Evolutionary conservation across 306 rosid species (phyloP).

Genomic region (Citrullus mucosospermus): DNA sequence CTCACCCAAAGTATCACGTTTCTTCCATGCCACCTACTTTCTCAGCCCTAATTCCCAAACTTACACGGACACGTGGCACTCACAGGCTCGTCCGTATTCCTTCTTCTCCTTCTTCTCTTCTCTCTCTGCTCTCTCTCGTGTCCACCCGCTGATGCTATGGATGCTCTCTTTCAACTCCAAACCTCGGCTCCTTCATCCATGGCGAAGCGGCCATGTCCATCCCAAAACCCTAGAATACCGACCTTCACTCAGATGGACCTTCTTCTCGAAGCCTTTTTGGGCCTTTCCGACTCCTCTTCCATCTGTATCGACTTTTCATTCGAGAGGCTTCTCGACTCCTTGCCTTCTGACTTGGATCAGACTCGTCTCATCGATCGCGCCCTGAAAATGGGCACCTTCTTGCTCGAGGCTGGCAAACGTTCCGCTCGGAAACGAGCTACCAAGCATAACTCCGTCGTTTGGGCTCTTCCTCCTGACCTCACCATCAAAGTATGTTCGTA

Average conservation of each 20-base stretch:
- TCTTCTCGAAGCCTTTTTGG: conserved; percentile 42
- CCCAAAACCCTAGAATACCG: conserved; percentile 52
- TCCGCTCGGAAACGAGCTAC: conserved; percentile 73
- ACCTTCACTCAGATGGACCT: conserved; percentile 27
- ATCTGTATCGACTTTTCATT: conserved; percentile 60
- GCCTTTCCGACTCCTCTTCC: conserved; percentile 39
- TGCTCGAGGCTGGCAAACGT: conserved; percentile 69
- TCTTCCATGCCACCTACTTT: neutral
- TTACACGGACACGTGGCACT: neutral
- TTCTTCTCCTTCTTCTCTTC: neutral
- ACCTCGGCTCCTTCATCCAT: conserved; percentile 28
- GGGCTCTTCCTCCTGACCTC: conserved; percentile 94
- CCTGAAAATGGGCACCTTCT: conserved; percentile 47
- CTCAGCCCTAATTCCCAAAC: neutral
- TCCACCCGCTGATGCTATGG: conserved; percentile 49
- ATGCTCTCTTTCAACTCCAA: conserved; percentile 31
- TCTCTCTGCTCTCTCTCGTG: neutral
- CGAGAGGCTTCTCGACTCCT: conserved; percentile 60
- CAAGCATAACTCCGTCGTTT: conserved; percentile 56
- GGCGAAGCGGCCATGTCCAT: conserved; percentile 90
- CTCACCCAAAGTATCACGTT: neutral
- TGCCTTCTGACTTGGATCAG: conserved; percentile 48
- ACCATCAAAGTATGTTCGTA: conserved; percentile 50
- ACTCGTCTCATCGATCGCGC: conserved; percentile 77
- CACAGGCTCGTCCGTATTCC: neutral